A percentile compares a stretch with the other conserved stretches of the same genome.
phyloP scores from a whole-genome alignment of 495 filamentous ascomycete species.

The Daldinia decipiens region DNA sequence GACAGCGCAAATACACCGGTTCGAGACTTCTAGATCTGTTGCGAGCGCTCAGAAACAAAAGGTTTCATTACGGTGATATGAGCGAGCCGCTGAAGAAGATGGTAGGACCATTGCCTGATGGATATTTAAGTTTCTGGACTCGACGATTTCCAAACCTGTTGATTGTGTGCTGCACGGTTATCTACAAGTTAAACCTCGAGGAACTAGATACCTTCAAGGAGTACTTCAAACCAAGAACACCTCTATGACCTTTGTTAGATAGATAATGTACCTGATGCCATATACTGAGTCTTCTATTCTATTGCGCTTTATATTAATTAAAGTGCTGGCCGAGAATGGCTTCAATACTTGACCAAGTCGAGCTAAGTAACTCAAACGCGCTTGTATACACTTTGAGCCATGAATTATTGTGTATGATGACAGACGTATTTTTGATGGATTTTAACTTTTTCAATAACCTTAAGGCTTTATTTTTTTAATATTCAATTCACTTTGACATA shows the following conservation, averaged over 20 bases:
- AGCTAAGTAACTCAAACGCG: no score
- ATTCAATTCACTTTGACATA: no score
- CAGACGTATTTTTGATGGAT: no score
- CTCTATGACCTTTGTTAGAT: constrained; percentile 30
- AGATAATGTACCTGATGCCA: not conserved
- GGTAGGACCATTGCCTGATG: constrained; percentile 83
- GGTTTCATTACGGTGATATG: constrained; percentile 93
- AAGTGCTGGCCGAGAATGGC: no score
- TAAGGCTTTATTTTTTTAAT: no score
- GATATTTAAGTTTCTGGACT: constrained; percentile 90
- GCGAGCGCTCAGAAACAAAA: constrained; percentile 93
- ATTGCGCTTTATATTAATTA: not conserved
- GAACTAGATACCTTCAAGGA: constrained; percentile 77
- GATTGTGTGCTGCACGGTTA: constrained; percentile 79
- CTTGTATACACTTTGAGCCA: no score
- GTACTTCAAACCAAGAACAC: constrained; percentile 66
- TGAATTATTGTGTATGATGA: no score
- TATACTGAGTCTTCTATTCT: not conserved
- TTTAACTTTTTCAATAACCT: no score
- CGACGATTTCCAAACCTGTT: constrained; percentile 81
- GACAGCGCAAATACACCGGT: constrained; percentile 95
- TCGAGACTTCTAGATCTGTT: constrained; percentile 84
- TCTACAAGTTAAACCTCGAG: constrained; percentile 72
- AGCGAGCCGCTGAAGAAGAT: constrained; percentile 78
- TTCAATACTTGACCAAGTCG: no score